phyloP scores from a whole-genome alignment of 1,139 yeast species.

The Casaregolazyma lundiana region DNA sequence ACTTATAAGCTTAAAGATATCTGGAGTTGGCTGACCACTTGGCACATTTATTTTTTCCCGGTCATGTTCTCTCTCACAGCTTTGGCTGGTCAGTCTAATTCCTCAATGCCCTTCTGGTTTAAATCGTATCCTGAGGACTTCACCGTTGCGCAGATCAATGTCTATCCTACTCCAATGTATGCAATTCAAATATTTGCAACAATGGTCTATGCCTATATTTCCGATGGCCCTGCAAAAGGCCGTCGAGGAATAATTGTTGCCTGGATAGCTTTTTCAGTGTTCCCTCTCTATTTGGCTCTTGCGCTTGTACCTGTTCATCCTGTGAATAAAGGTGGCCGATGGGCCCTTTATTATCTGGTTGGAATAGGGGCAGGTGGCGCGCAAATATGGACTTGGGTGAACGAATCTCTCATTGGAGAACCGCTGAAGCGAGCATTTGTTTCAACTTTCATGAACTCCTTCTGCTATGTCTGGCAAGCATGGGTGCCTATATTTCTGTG shows the following conservation, averaged over 20 bases:
- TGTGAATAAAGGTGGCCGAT: conserved; percentile 22
- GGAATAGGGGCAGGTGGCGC: conserved; percentile 28
- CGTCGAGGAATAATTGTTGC: conserved; percentile 23
- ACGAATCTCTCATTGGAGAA: conserved; percentile 24
- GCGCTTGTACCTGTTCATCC: conserved; percentile 24
- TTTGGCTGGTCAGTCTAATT: conserved; percentile 18
- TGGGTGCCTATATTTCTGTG: conserved; percentile 20
- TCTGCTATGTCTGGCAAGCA: conserved; percentile 18
- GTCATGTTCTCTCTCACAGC: conserved; percentile 22
- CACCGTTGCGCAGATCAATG: conserved; percentile 32
- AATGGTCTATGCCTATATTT: conserved; percentile 24
- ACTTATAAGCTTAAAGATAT: conserved; percentile 17
- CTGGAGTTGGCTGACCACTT: conserved; percentile 20
- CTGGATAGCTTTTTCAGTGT: conserved; percentile 2
- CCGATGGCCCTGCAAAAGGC: conserved; percentile 26
- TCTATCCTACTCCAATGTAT: conserved; percentile 34
- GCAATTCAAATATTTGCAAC: conserved; percentile 30
- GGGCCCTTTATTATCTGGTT: conserved; percentile 26
- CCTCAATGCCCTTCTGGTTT: conserved; percentile 29
- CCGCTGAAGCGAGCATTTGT: conserved; percentile 25
- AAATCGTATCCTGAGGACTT: conserved; percentile 26
- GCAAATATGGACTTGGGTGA: conserved; percentile 27
- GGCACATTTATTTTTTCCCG: conserved; percentile 28
- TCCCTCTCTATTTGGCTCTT: conserved; percentile 6
- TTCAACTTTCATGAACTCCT: conserved; percentile 22